phyloP scores from a whole-genome alignment of 2,329 filamentous ascomycete species.

The Cryphonectria carpinicola region DNA sequence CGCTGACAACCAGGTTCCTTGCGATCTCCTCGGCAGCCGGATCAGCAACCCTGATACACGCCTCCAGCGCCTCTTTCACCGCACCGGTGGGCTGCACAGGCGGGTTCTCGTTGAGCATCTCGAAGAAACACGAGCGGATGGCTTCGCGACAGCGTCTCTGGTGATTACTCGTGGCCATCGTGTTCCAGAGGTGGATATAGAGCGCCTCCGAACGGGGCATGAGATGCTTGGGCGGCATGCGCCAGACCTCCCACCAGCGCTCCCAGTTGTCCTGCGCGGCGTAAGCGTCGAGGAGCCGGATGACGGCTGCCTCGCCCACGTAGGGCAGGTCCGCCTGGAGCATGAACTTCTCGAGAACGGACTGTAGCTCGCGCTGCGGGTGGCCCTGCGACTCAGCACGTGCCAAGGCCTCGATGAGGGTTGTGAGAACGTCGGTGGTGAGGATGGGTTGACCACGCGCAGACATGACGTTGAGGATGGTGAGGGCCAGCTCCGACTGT shows the following conservation, averaged over 20 bases:
- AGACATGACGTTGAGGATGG: conserved; percentile 49
- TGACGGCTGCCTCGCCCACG: conserved; percentile 43
- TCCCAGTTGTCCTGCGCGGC: conserved; percentile 54
- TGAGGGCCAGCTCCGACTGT: conserved; percentile 46
- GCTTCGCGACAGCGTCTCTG: conserved; percentile 50
- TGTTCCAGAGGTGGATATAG: conserved; percentile 58
- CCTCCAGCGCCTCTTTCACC: conserved; percentile 53
- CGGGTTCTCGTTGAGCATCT: conserved; percentile 61
- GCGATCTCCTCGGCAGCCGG: conserved; percentile 47
- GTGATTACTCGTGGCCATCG: conserved; percentile 50
- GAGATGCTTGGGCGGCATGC: conserved; percentile 55
- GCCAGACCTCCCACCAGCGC: conserved; percentile 65
- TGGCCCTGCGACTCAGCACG: conserved; percentile 37
- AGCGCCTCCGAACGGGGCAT: conserved; percentile 53
- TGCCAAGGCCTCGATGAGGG: conserved; percentile 49
- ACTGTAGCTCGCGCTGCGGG: conserved; percentile 45
- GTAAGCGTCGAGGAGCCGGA: conserved; percentile 51
- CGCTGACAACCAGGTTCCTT: conserved; percentile 30
- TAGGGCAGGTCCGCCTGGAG: conserved; percentile 42
- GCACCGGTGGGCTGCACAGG: conserved; percentile 48
- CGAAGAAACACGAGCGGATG: conserved; percentile 58
- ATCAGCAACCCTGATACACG: conserved; percentile 60
- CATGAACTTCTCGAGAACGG: conserved; percentile 52
- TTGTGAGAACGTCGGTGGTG: conserved; percentile 52
- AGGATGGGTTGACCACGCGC: conserved; percentile 50